A percentile compares a stretch with the other conserved stretches of the same genome.
Evolutionary conservation across 2,329 filamentous ascomycete genomes (phyloP).

Genomic region (Paramyrothecium sp.): DNA sequence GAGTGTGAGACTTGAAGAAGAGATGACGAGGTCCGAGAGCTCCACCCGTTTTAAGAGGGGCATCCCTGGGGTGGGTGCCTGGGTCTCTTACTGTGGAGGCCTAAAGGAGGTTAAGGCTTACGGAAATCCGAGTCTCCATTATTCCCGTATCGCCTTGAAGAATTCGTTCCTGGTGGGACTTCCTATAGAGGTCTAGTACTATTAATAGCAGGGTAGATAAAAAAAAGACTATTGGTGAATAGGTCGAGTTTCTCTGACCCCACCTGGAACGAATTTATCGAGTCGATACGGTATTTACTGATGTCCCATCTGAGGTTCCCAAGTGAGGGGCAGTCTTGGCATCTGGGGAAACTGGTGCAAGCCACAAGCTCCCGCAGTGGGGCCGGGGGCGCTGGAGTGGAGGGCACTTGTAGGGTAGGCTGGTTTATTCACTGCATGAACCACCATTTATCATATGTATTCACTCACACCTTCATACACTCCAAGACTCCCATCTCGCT

Average conservation of each 20-base stretch:
- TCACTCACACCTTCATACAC: too few species aligned
- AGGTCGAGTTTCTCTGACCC: too few species aligned
- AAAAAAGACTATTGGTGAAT: too few species aligned
- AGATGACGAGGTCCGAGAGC: neutral
- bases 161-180: too few species aligned
- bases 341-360: neutral
- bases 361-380: neutral
- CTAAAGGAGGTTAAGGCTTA: neutral
- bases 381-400: neutral
- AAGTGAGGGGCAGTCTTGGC: neutral
- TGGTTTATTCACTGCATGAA: neutral
- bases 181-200: too few species aligned
- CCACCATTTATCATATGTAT: neutral
- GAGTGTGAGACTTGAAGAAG: neutral
- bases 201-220: too few species aligned
- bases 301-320: neutral
- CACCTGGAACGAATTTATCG: too few species aligned
- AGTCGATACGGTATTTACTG: too few species aligned
- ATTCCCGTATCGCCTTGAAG: too few species aligned
- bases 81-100: neutral
- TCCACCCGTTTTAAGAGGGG: neutral
- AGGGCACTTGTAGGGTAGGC: neutral
- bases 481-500: too few species aligned
- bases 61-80: neutral
- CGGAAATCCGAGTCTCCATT: neutral